A percentile compares a stretch with the other conserved stretches of the same genome.
Evolutionary conservation across 495 filamentous ascomycete species (phyloP).

Genomic region (Tuber borchii): DNA sequence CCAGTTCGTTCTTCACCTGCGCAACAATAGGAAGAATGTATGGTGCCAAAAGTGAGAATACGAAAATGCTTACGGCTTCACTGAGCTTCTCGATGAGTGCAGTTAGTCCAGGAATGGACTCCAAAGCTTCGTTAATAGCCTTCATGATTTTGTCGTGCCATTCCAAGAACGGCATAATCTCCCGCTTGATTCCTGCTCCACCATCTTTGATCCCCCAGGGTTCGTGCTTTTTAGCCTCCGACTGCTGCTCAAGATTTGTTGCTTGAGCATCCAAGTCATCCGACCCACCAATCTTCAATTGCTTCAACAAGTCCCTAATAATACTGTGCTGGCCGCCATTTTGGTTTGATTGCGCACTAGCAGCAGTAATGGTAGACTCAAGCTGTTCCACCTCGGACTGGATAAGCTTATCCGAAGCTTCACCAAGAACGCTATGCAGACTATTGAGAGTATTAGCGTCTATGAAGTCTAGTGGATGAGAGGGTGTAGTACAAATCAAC

Average conservation of each 20-base stretch:
- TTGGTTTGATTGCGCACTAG: conserved; percentile 47
- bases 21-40: conserved; percentile 77
- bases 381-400: conserved; percentile 80
- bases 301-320: conserved; percentile 66
- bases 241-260: conserved; percentile 58
- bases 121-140: conserved; percentile 65
- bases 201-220: conserved; percentile 24
- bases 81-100: conserved; percentile 72
- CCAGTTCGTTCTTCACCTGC: conserved; percentile 76
- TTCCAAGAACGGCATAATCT: conserved; percentile 78
- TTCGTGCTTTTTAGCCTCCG: conserved; percentile 36
- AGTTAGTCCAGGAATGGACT: conserved; percentile 71
- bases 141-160: conserved; percentile 84
- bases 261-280: conserved; percentile 63
- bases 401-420: conserved; percentile 78
- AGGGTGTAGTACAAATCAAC: conserved; percentile 54
- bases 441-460: conserved; percentile 42
- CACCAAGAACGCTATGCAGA: conserved; percentile 80
- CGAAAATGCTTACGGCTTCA: conserved; percentile 73
- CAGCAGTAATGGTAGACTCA: conserved; percentile 63
- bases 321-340: conserved; percentile 52
- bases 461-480: neutral
- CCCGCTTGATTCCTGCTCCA: conserved; percentile 54
- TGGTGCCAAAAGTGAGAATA: conserved; percentile 77
- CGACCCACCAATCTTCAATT: conserved; percentile 63